phyloP scores from a whole-genome alignment of 1,284 basidiomycete genomes.

The Chalciporus sp. region DNA sequence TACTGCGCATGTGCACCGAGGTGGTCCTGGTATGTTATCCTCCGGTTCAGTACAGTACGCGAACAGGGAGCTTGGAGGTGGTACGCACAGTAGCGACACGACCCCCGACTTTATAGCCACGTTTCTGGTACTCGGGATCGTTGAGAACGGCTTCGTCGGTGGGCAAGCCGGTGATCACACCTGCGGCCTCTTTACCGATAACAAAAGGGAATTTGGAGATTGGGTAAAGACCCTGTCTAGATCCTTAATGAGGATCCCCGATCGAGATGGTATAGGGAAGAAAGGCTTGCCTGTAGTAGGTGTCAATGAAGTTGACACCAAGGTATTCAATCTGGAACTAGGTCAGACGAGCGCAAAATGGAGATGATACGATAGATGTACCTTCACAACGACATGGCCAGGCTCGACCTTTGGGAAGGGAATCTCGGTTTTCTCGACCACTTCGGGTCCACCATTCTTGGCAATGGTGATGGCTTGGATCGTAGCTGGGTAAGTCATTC shows the following conservation, averaged over 20 bases:
- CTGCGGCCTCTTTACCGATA: constrained; percentile 81
- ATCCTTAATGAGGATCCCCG: constrained; percentile 4
- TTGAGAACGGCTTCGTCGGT: constrained; percentile 55
- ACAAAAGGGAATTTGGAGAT: constrained; percentile 66
- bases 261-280: not conserved
- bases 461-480: constrained; percentile 63
- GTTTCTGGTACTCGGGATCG: constrained; percentile 60
- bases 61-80: not conserved
- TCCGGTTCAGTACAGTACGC: not conserved
- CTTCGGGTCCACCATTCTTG: constrained; percentile 75
- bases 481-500: constrained; percentile 48
- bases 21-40: constrained; percentile 43
- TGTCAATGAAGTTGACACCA: constrained; percentile 92
- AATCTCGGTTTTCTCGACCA: constrained; percentile 66
- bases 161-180: constrained; percentile 75
- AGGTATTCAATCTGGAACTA: constrained; percentile 56
- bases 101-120: constrained; percentile 59
- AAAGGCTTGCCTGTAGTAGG: constrained; percentile 61
- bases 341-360: constrained; percentile 12
- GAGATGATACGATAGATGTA: constrained; percentile 28
- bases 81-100: constrained; percentile 63
- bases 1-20: constrained; percentile 77
- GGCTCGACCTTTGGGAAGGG: constrained; percentile 65
- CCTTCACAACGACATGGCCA: constrained; percentile 81
- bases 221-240: constrained; percentile 63